These are phyloP conservation scores for Phialemonium atrogriseum DNA, from an alignment of 2,329 filamentous ascomycete genomes.

Conservation along the genomic window DNA sequence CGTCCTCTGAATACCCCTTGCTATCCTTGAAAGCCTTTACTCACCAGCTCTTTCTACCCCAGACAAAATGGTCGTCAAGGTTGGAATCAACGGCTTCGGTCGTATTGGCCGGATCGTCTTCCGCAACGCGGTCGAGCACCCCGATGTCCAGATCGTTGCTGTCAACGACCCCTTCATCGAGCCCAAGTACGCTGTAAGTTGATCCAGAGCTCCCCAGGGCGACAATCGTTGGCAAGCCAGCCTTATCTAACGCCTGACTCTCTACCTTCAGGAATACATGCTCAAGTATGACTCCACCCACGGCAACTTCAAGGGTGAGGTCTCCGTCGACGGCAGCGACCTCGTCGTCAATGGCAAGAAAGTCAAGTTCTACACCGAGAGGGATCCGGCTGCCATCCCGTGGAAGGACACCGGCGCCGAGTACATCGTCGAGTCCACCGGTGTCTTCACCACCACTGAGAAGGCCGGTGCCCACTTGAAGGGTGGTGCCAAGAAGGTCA, in stretches of 20 bases:
- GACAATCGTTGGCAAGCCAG: no score
- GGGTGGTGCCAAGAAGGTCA: slow-evolving; percentile 96
- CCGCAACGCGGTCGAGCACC: slow-evolving; percentile 91
- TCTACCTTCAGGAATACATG: slow-evolving; percentile 75
- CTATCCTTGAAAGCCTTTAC: no score
- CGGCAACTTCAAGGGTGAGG: slow-evolving; percentile 89
- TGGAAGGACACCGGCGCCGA: slow-evolving; percentile 81
- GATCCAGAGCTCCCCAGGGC: slow-evolving; percentile 5
- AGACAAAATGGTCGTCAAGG: slow-evolving; percentile 55
- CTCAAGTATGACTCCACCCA: slow-evolving; percentile 98
- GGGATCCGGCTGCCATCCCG: slow-evolving; percentile 81
- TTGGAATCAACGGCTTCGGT: slow-evolving; percentile 99
- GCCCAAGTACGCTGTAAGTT: slow-evolving; percentile 88
- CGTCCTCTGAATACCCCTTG: no score
- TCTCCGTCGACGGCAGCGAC: slow-evolving; percentile 62
- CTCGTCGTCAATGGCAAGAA: slow-evolving; percentile 90
- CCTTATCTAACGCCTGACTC: slow-evolving; percentile 9
- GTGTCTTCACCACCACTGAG: slow-evolving; percentile 97
- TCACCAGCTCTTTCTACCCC: no score
- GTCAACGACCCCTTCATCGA: slow-evolving; percentile 99
- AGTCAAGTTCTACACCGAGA: slow-evolving; percentile 90
- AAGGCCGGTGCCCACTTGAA: slow-evolving; percentile 92
- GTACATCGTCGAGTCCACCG: slow-evolving; percentile 96
- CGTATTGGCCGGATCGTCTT: slow-evolving; percentile 99
- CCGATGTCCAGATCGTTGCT: slow-evolving; percentile 84